These are phyloP conservation scores for Schoenoplectus triqueter DNA, from an alignment of 202 grass and related monocot species.

Conservation along the genomic window DNA sequence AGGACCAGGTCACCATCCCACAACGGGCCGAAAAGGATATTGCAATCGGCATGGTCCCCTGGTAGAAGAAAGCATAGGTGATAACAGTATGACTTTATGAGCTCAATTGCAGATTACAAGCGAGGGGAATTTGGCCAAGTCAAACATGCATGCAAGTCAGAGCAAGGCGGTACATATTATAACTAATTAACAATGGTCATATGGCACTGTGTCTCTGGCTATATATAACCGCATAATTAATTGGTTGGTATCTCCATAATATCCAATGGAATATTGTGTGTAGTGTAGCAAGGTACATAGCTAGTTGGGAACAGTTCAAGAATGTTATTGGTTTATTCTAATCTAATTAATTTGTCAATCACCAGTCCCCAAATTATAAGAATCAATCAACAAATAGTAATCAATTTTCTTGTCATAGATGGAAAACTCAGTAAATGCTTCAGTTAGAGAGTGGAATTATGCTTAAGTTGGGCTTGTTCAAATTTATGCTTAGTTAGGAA, in stretches of 20 bases:
- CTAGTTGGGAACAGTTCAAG: neutral
- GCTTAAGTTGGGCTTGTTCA: too few relatives aligned
- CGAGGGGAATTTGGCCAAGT: neutral
- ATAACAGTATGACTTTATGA: slow-evolving; percentile 1
- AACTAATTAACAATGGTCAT: neutral
- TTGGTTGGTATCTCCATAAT: neutral
- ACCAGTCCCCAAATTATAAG: neutral
- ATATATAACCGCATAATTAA: neutral
- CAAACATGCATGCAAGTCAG: neutral
- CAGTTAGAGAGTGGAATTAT: neutral
- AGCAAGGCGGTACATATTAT: neutral
- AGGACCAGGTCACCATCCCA: slow-evolving; percentile 1
- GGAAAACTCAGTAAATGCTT: slow-evolving; percentile 14
- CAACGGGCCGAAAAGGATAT: neutral
- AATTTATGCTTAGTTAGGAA: too few relatives aligned
- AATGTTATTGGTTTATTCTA: neutral
- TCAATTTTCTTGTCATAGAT: neutral
- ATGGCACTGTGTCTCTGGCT: neutral
- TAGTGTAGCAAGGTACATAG: neutral
- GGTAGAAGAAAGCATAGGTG: neutral
- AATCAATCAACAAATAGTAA: neutral
- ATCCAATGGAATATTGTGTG: neutral
- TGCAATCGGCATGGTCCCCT: neutral
- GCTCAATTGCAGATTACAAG: neutral
- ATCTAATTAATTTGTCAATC: neutral